Base-by-base conservation (phyloP, 192 early-diverging fungal species). In the Backusella australiensis region DNA sequence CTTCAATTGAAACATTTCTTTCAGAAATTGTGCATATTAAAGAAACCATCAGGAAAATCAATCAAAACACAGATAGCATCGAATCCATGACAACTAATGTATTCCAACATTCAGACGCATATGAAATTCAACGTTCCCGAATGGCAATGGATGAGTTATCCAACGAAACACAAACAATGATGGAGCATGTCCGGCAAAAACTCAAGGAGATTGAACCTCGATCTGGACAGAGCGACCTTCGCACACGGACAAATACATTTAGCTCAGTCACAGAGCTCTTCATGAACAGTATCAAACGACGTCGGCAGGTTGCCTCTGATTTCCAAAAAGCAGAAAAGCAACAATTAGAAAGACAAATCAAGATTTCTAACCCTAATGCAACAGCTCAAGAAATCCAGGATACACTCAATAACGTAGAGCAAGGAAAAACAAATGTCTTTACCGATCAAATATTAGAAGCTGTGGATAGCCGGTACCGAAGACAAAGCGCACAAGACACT, bases 361-460 rank as follows among this genome's bases (percentile, higher is more conserved):
- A 72, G 41, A 83, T 83, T 29, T 75, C 78, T 1, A 83, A 83
- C 38, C 91, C 91, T 0, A 85, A 89, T 75, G 90, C 91, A 15
- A 88, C 89, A 14, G 66, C 75, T 12, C 77, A 83, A 15, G 90
- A 90, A 41, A 85, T 92, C 66, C 85, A 89, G 21, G 72, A 82
- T 5, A 90, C 90, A 1, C 75, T 92, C 17, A 65, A 75, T 14
- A 80, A 89, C 35, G 79, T 79, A 35, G 66, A 73, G 34, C 59
- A 85, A 53, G 83, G 83, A 15, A 81, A 87, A n/a, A 73, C 72
- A 26, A 69, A 73, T 17, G 86, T 86, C 0, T 92, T 92, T 81
- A 84, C 89, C 19, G 89, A 91, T 65, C 84, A 90, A 73, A 75
- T 92, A 9, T 71, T 92, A 12, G 80, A 83, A 59, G 80, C 84